Conservation (phyloP, 2,329 filamentous ascomycete species). For the Aureobasidium uvarum region DNA sequence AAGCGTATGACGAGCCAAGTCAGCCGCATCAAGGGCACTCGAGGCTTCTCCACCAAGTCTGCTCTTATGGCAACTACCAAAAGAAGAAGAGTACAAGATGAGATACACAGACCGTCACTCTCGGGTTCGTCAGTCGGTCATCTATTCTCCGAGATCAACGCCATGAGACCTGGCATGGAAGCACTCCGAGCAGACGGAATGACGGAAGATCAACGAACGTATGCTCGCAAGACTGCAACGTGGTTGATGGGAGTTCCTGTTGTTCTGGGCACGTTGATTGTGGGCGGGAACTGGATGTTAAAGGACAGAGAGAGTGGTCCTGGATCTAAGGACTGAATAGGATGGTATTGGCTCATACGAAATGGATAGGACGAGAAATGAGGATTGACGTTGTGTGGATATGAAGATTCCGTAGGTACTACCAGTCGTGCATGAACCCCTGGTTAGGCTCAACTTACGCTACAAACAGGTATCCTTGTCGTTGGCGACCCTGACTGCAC, state of each 20-base stretch:
- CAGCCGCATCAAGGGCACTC: neutral
- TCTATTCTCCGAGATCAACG: constrained; percentile 35
- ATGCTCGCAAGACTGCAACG: constrained; percentile 29
- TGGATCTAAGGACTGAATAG: neutral
- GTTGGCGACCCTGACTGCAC: neutral
- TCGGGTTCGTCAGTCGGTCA: constrained; percentile 35
- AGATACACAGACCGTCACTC: constrained; percentile 34
- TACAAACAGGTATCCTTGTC: neutral
- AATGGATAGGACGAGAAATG: neutral
- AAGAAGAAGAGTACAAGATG: neutral
- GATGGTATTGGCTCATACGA: neutral
- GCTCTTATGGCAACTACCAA: neutral
- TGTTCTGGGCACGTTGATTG: constrained; percentile 29
- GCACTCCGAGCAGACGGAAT: constrained; percentile 32
- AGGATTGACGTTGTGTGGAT: constrained; percentile 1
- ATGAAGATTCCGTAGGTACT: constrained; percentile 4
- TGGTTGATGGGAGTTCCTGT: constrained; percentile 32
- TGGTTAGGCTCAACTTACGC: neutral
- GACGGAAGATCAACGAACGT: constrained; percentile 33
- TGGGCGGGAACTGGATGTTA: constrained; percentile 26
- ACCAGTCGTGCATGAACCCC: constrained; percentile 9
- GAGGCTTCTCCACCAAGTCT: neutral
- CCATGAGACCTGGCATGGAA: constrained; percentile 36
- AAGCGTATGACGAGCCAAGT: neutral
- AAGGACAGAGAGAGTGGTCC: neutral